Conservation (phyloP, 208 protist genomes). For the Leishmania aethiopica region DNA sequence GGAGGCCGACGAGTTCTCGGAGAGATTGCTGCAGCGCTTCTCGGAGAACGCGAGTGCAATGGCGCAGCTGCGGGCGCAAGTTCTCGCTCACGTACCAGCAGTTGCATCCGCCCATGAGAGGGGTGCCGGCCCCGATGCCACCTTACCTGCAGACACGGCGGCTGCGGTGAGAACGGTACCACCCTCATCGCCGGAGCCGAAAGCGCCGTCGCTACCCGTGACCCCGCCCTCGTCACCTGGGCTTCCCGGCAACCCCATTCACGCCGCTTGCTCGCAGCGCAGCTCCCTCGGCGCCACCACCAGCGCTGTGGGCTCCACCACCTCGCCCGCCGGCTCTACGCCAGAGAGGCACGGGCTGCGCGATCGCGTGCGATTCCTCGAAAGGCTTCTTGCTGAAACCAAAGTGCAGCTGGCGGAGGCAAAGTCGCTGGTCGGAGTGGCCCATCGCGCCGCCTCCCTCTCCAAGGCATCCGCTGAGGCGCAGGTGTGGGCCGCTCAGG, state of each 20-base stretch:
- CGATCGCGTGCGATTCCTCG: slow-evolving; percentile 31
- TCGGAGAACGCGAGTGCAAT: slow-evolving; percentile 28
- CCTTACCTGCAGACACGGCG: background rate
- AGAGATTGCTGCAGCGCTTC: slow-evolving; percentile 33
- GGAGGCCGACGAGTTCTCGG: slow-evolving; percentile 45
- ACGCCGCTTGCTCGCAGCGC: background rate
- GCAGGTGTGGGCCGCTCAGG: slow-evolving; percentile 21
- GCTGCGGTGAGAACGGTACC: background rate
- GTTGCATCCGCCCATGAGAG: too few relatives aligned
- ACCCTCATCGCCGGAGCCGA: too few relatives aligned
- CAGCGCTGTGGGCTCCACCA: too few relatives aligned
- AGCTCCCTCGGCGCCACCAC: background rate
- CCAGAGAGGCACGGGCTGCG: slow-evolving; percentile 16
- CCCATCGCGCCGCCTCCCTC: slow-evolving; percentile 1
- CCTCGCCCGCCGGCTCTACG: background rate
- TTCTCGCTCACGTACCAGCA: background rate
- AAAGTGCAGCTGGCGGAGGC: slow-evolving; percentile 39
- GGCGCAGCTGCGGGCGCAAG: slow-evolving; percentile 6
- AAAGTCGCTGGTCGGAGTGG: slow-evolving; percentile 16
- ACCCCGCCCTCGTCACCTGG: background rate
- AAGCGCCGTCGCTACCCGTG: too few relatives aligned
- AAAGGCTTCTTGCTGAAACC: slow-evolving; percentile 32
- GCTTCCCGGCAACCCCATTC: background rate
- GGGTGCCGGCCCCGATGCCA: background rate
- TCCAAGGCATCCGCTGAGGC: slow-evolving; percentile 1